phyloP scores from a whole-genome alignment of 2,329 filamentous ascomycete genomes.

The Scedosporium boydii region DNA sequence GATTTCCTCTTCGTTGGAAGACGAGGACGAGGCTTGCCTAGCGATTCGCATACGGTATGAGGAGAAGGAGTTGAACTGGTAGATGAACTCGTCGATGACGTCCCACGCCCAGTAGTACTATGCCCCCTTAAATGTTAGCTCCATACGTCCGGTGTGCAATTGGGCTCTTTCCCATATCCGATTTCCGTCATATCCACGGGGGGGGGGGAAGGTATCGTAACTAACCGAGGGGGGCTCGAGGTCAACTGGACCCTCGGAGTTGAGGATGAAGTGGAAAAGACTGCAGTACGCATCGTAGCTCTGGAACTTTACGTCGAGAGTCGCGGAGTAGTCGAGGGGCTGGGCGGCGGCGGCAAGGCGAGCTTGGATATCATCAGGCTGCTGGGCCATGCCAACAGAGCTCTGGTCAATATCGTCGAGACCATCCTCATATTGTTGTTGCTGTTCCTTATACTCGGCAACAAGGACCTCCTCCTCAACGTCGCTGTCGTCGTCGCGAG shows the following conservation, averaged over 20 bases:
- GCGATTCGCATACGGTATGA: slow-evolving; percentile 91
- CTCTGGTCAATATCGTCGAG: slow-evolving; percentile 69
- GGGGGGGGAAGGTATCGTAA: slow-evolving; percentile 13
- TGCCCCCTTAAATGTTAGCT: slow-evolving; percentile 6
- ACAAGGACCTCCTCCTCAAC: slow-evolving; percentile 93
- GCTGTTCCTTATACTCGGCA: slow-evolving; percentile 89
- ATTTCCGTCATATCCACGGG: neutral
- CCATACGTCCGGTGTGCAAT: neutral
- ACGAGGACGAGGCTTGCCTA: slow-evolving; percentile 55
- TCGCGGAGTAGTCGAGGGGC: slow-evolving; percentile 90
- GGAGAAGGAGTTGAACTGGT: slow-evolving; percentile 99
- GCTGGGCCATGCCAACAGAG: slow-evolving; percentile 51
- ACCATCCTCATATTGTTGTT: slow-evolving; percentile 79
- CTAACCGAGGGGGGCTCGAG: slow-evolving; percentile 91
- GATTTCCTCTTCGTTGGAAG: slow-evolving; percentile 78
- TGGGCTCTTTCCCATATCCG: neutral
- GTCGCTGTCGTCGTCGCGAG: slow-evolving; percentile 75
- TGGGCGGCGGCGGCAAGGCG: slow-evolving; percentile 86
- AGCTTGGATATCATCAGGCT: slow-evolving; percentile 85
- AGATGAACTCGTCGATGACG: slow-evolving; percentile 99
- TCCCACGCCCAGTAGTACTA: slow-evolving; percentile 99
- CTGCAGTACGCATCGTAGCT: slow-evolving; percentile 99
- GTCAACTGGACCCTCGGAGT: slow-evolving; percentile 97
- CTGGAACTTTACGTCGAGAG: slow-evolving; percentile 92
- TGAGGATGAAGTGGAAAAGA: slow-evolving; percentile 97